Percentiles rank a stretch among this genome's conserved stretches.
Conservation (phyloP, 352 stramenopile species). For the Phytophthora boehmeriae region DNA sequence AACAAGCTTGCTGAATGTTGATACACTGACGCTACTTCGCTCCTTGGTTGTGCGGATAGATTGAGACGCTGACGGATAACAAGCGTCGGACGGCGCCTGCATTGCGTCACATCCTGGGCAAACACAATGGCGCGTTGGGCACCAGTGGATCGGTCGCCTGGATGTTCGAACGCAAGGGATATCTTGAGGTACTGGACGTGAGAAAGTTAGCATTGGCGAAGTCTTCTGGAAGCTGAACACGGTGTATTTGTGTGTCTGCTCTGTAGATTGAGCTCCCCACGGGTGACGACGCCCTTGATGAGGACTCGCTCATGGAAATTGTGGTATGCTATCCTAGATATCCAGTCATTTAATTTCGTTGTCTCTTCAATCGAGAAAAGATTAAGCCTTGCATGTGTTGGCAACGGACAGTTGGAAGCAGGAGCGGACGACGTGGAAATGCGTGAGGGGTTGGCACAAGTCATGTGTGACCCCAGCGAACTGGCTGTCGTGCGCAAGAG, state of each 20-base stretch:
- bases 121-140: slow-evolving; percentile 65
- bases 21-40: not conserved
- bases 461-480: slow-evolving; percentile 74
- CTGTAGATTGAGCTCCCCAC: slow-evolving; percentile 48
- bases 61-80: slow-evolving; percentile 87
- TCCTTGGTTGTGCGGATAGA: slow-evolving; percentile 35
- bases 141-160: slow-evolving; percentile 83
- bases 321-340: slow-evolving; percentile 34
- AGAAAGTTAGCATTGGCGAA: not conserved
- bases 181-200: slow-evolving; percentile 58
- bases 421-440: slow-evolving; percentile 76
- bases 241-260: slow-evolving; percentile 4
- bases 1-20: not conserved
- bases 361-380: not conserved
- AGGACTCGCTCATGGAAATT: slow-evolving; percentile 80
- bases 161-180: slow-evolving; percentile 89
- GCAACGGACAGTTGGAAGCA: slow-evolving; percentile 55
- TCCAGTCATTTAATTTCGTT: not conserved
- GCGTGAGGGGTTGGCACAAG: slow-evolving; percentile 64
- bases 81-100: slow-evolving; percentile 80
- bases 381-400: not conserved
- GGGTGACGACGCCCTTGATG: slow-evolving; percentile 41
- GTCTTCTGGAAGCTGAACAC: not conserved
- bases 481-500: slow-evolving; percentile 61
- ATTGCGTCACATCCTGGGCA: slow-evolving; percentile 78